These are phyloP conservation scores for Suhomyces coccinellae DNA, from an alignment of 1,139 yeast species.

Conservation along the genomic window DNA sequence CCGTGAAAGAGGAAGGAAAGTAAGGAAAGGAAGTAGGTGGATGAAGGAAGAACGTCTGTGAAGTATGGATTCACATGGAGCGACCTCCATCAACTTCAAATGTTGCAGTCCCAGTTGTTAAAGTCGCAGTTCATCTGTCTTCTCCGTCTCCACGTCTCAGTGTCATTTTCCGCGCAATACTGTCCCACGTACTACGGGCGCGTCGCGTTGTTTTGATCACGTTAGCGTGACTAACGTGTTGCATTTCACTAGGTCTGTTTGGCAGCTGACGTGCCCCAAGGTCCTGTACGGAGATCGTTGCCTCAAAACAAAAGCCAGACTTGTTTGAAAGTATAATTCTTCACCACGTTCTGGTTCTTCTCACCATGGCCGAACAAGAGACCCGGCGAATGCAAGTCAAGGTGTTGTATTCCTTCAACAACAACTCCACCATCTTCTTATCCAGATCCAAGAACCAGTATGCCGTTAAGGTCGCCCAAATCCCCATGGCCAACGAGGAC, in stretches of 20 bases:
- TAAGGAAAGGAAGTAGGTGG: no score
- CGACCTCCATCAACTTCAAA: no score
- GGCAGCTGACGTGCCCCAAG: constrained; percentile 1
- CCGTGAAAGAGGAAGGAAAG: no score
- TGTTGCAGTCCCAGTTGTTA: no score
- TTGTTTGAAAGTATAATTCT: background rate
- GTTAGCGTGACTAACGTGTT: constrained; percentile 9
- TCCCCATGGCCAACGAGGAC: constrained; percentile 35
- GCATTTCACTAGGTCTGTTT: constrained; percentile 4
- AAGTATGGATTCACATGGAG: no score
- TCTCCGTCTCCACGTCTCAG: no score
- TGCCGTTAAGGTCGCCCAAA: constrained; percentile 49
- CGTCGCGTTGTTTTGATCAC: constrained; percentile 18
- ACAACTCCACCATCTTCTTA: constrained; percentile 55
- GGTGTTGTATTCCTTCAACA: constrained; percentile 61
- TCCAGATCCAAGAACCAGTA: constrained; percentile 51
- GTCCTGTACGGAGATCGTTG: constrained; percentile 8
- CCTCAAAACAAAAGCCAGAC: constrained; percentile 9
- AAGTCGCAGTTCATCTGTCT: no score
- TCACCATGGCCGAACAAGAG: constrained; percentile 21
- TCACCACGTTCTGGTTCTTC: background rate
- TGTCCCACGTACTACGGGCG: constrained; percentile 8
- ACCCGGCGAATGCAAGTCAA: constrained; percentile 52
- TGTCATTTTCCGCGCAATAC: background rate
- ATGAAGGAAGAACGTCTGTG: no score